phyloP scores from a whole-genome alignment of 108 stramenopile species.

The Parietichytrium sp. region DNA sequence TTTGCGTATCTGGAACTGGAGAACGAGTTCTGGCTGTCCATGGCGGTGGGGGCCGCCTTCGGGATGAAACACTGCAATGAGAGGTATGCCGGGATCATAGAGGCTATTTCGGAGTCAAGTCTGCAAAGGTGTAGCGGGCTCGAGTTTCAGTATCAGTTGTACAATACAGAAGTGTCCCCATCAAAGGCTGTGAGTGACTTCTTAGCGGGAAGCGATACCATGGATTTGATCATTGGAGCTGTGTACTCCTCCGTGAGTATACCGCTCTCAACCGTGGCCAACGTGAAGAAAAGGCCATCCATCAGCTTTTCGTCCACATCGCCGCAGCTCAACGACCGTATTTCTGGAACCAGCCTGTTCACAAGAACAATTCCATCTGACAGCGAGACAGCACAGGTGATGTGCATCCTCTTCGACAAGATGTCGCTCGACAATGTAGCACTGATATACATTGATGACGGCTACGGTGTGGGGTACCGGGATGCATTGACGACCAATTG shows the following conservation, averaged over 20 bases:
- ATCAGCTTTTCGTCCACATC: background rate
- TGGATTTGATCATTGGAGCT: background rate
- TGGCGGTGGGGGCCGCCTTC: too few species aligned
- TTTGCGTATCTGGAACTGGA: too few species aligned
- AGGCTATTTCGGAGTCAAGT: too few species aligned
- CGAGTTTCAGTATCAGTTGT: too few species aligned
- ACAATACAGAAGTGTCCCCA: too few species aligned
- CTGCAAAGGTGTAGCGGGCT: too few species aligned
- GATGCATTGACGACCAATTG: background rate
- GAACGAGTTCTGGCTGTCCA: too few species aligned
- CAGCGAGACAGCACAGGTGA: background rate
- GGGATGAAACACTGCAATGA: too few species aligned
- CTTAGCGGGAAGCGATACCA: too few species aligned
- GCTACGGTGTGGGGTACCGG: constrained; percentile 8
- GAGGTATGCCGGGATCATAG: too few species aligned
- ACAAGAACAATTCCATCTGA: background rate
- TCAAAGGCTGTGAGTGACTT: too few species aligned
- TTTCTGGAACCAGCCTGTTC: background rate
- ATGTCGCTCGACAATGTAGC: background rate
- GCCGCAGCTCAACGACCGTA: background rate
- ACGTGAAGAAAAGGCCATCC: background rate
- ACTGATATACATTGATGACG: background rate
- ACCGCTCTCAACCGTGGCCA: background rate
- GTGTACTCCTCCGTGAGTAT: background rate
- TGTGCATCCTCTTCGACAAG: background rate